These are phyloP conservation scores for Fusarium chuoi DNA, from an alignment of 2,329 filamentous ascomycete genomes.

Conservation along the genomic window DNA sequence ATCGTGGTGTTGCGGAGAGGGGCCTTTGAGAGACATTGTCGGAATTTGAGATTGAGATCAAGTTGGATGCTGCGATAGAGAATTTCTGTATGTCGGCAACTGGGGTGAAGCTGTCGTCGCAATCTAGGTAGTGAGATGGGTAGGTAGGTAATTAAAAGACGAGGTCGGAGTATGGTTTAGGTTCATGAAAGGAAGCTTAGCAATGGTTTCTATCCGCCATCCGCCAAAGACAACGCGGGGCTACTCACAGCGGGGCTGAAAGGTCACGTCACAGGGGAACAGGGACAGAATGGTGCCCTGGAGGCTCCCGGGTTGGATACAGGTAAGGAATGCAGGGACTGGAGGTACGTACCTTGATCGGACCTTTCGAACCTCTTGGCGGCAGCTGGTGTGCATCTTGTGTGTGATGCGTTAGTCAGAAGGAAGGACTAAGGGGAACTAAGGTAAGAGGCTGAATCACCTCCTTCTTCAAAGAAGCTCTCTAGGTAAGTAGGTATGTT, in stretches of 20 bases:
- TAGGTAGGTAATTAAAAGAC: background rate
- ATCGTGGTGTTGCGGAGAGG: constrained; percentile 67
- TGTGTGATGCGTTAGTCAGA: background rate
- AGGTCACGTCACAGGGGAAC: constrained; percentile 38
- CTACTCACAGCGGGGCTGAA: constrained; percentile 39
- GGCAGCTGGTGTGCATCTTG: background rate
- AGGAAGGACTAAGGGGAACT: constrained; percentile 16
- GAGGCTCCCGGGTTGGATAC: background rate
- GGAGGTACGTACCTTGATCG: constrained; percentile 32
- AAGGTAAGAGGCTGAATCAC: background rate
- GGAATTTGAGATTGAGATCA: background rate
- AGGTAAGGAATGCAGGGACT: constrained; percentile 34
- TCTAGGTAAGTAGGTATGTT: no score
- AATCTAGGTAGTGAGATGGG: background rate
- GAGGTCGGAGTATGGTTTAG: constrained; percentile 11
- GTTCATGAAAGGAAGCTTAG: constrained; percentile 17
- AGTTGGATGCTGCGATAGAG: background rate
- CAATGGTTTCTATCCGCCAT: constrained; percentile 1
- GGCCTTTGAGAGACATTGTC: constrained; percentile 61
- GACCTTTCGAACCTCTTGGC: constrained; percentile 14
- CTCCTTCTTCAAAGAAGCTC: constrained; percentile 8
- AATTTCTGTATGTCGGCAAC: constrained; percentile 16
- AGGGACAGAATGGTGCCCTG: background rate
- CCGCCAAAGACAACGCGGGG: constrained; percentile 34
- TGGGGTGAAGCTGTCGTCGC: constrained; percentile 15